Percentiles rank a stretch among this genome's conserved stretches.
phyloP scores from a whole-genome alignment of 1,139 yeast species.

The Wickerhamiella pararugosa region DNA sequence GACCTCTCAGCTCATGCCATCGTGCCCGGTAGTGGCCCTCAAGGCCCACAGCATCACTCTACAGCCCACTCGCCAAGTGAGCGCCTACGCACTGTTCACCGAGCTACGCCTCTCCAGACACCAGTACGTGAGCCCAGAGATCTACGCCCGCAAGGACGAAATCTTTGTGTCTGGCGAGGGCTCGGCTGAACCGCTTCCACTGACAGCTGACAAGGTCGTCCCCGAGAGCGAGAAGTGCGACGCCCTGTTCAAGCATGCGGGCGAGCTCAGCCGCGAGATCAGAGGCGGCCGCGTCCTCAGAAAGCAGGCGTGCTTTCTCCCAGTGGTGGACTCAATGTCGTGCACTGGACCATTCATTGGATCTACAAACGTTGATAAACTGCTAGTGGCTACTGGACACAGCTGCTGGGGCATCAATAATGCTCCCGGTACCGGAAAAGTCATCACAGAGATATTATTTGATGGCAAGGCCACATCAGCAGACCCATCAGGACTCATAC shows the following conservation, averaged over 20 bases:
- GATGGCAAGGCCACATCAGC: slow-evolving; percentile 78
- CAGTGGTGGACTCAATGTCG: slow-evolving; percentile 84
- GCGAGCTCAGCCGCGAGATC: slow-evolving; percentile 58
- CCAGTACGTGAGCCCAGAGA: slow-evolving; percentile 66
- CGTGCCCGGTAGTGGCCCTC: slow-evolving; percentile 83
- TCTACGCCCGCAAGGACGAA: slow-evolving; percentile 90
- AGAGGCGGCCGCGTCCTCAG: slow-evolving; percentile 62
- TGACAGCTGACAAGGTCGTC: slow-evolving; percentile 84
- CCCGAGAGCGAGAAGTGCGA: slow-evolving; percentile 82
- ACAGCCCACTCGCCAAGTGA: slow-evolving; percentile 54
- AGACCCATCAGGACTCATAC: slow-evolving; percentile 68
- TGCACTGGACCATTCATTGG: slow-evolving; percentile 91
- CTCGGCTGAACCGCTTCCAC: slow-evolving; percentile 85
- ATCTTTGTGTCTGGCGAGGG: slow-evolving; percentile 98
- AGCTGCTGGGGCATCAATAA: slow-evolving; percentile 98
- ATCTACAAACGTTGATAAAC: slow-evolving; percentile 67
- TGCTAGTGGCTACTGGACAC: slow-evolving; percentile 81
- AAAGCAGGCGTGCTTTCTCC: slow-evolving; percentile 90
- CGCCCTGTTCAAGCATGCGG: slow-evolving; percentile 67
- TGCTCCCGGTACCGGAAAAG: slow-evolving; percentile 91
- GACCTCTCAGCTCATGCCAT: slow-evolving; percentile 81
- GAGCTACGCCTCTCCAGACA: slow-evolving; percentile 58
- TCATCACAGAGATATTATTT: slow-evolving; percentile 71
- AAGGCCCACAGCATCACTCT: slow-evolving; percentile 92
- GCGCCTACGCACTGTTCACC: slow-evolving; percentile 90